Conservation (phyloP, 495 filamentous ascomycete genomes). For the Rhizodiscina lignyota region DNA sequence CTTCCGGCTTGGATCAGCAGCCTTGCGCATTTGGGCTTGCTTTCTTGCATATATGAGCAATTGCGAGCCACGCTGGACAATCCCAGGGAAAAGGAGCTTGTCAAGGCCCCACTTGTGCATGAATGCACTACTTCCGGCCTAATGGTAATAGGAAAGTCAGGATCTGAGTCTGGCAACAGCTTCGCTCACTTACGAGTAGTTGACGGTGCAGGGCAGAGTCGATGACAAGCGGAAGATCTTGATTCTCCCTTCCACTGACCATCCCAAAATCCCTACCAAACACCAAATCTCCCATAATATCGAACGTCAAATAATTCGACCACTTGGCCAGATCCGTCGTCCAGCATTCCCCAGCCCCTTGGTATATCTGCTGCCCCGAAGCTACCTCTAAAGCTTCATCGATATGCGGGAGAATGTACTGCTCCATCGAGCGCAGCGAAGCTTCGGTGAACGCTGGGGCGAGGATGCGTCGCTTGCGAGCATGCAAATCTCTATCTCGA, state of each 20-base stretch:
- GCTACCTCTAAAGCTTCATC: neutral
- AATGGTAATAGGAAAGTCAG: too few relatives aligned
- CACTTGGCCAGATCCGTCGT: neutral
- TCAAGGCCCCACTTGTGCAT: constrained; percentile 36
- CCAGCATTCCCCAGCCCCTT: neutral
- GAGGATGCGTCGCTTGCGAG: neutral
- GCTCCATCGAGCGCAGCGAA: neutral
- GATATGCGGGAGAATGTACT: neutral
- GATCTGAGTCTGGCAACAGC: too few relatives aligned
- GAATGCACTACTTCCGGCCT: too few relatives aligned
- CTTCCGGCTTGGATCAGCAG: constrained; percentile 6
- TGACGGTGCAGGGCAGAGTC: constrained; percentile 37
- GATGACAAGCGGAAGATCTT: constrained; percentile 23
- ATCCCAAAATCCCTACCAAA: neutral
- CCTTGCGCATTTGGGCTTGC: constrained; percentile 38
- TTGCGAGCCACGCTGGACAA: constrained; percentile 39
- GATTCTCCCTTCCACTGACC: neutral
- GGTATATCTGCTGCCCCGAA: neutral
- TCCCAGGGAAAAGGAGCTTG: constrained; percentile 39
- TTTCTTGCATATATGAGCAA: constrained; percentile 43
- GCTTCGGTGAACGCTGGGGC: neutral
- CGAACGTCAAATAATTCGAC: neutral
- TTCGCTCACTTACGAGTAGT: constrained; percentile 36
- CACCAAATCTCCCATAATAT: neutral
- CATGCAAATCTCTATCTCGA: neutral